Evolutionary conservation across 176 grass and related monocot genomes (phyloP).

Genomic region (sorghum (Sorghum bicolor)): DNA sequence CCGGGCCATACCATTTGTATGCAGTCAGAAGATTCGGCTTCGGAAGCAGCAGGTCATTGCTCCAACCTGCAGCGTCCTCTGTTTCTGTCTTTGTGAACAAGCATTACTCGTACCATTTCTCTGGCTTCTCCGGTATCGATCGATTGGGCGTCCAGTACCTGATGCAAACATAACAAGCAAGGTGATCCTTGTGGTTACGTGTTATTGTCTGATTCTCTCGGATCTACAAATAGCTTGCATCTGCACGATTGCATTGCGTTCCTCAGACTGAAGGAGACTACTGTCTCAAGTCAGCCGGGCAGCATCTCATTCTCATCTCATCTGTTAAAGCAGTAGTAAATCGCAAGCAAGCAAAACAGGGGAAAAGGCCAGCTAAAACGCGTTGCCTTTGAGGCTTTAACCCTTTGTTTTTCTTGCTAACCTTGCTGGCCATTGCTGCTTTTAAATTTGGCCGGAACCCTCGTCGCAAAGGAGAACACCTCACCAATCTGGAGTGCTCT

Average conservation of each 20-base stretch:
- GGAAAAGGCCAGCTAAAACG: not conserved
- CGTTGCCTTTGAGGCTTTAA: not conserved
- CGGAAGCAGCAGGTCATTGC: not conserved
- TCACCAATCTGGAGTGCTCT: not conserved
- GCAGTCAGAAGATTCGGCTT: not conserved
- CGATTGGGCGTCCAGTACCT: not conserved
- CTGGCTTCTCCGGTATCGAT: not conserved
- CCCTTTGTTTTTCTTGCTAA: not conserved
- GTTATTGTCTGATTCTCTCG: not conserved
- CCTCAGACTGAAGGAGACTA: not conserved
- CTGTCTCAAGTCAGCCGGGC: not conserved
- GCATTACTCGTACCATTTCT: not conserved
- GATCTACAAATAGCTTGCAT: not conserved
- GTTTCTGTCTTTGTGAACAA: not conserved
- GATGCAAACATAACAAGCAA: not conserved
- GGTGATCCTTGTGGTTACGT: not conserved
- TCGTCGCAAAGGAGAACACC: not conserved
- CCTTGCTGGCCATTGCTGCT: not conserved
- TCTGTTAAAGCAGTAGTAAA: not conserved
- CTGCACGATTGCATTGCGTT: no score
- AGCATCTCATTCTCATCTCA: not conserved
- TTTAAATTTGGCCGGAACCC: not conserved
- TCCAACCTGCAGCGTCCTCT: not conserved
- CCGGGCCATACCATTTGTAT: not conserved
- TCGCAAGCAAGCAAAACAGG: not conserved